These are phyloP conservation scores for Mortierella sp. DNA, from an alignment of 371 early-diverging fungal genomes.

Conservation along the genomic window DNA sequence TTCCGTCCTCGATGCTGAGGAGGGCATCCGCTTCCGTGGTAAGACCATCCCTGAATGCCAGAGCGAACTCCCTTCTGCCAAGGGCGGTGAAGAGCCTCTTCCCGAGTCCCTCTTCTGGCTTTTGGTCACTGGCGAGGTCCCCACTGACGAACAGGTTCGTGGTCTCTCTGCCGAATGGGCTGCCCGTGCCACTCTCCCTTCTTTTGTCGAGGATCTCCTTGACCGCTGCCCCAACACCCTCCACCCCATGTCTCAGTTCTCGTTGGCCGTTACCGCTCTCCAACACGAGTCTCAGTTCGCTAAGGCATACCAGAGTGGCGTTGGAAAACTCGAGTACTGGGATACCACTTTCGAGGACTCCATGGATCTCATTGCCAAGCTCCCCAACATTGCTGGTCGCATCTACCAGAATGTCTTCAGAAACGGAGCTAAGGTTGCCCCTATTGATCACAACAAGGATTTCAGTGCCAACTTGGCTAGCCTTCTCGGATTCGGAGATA, in stretches of 20 bases:
- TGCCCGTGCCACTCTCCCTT: slow-evolving; percentile 90
- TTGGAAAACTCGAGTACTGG: slow-evolving; percentile 97
- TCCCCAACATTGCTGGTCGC: slow-evolving; percentile 95
- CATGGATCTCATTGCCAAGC: slow-evolving; percentile 98
- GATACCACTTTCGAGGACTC: slow-evolving; percentile 96
- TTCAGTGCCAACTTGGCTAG: slow-evolving; percentile 96
- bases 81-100: slow-evolving; percentile 92
- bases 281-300: slow-evolving; percentile 97
- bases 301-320: slow-evolving; percentile 96
- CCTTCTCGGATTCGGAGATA: slow-evolving; percentile 91
- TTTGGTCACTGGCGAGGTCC: slow-evolving; percentile 97
- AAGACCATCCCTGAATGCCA: slow-evolving; percentile 97
- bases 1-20: slow-evolving; percentile 97
- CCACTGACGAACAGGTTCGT: slow-evolving; percentile 93
- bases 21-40: slow-evolving; percentile 99
- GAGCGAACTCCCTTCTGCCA: slow-evolving; percentile 87
- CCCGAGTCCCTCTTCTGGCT: slow-evolving; percentile 99
- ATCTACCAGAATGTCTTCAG: slow-evolving; percentile 99
- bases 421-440: slow-evolving; percentile 94
- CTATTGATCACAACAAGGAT: slow-evolving; percentile 88
- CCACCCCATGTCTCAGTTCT: slow-evolving; percentile 99
- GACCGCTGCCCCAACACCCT: slow-evolving; percentile 98
- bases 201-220: slow-evolving; percentile 95
- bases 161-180: slow-evolving; percentile 96
- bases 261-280: slow-evolving; percentile 95